phyloP scores from a whole-genome alignment of 1,284 basidiomycete species.

The Anthracocystis setariae region DNA sequence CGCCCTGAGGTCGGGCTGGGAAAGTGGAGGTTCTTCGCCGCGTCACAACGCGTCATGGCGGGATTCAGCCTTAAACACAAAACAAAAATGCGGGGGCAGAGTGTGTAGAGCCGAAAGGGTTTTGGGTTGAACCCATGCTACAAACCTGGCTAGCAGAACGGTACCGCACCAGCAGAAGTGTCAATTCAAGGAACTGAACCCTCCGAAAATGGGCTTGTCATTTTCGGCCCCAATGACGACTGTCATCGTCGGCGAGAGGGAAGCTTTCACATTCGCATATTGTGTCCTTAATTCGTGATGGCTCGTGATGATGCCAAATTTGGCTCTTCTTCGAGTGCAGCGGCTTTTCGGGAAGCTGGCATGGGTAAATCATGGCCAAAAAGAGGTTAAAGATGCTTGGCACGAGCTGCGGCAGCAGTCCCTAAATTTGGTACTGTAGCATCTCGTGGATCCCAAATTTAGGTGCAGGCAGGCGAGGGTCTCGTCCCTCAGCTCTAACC shows the following conservation, averaged over 20 bases:
- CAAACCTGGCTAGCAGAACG: slow-evolving; percentile 2
- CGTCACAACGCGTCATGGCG: slow-evolving; percentile 8
- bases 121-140: slow-evolving; percentile 1
- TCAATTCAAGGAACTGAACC: neutral
- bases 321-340: neutral
- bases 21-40: slow-evolving; percentile 4
- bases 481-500: no score
- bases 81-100: slow-evolving; percentile 17
- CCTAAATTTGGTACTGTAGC: neutral
- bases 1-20: neutral
- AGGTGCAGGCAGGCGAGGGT: slow-evolving; percentile 1
- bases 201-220: neutral
- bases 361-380: no score
- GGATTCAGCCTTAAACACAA: neutral
- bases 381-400: neutral
- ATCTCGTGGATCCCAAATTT: slow-evolving; percentile 6
- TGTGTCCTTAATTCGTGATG: no score
- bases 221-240: slow-evolving; percentile 1
- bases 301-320: neutral
- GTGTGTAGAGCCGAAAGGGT: slow-evolving; percentile 9
- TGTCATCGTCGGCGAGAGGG: neutral
- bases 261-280: neutral
- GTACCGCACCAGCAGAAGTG: neutral
- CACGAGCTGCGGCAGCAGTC: neutral
- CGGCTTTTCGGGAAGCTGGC: no score